Evolutionary conservation across 169 alveolate genomes (phyloP).

Genomic region (Plasmodium sp.): DNA sequence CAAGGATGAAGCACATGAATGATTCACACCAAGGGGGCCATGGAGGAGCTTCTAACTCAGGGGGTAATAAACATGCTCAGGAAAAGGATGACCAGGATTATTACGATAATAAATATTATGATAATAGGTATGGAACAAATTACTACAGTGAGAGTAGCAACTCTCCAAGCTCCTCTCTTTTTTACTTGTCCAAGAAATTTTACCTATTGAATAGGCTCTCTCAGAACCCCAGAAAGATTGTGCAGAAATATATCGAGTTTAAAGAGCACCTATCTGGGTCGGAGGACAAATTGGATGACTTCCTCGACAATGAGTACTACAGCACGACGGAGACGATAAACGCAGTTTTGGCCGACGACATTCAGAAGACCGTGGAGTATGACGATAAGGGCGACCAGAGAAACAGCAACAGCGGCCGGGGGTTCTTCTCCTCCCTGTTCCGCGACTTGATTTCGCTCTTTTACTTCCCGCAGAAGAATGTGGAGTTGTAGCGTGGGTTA

Average conservation of each 20-base stretch:
- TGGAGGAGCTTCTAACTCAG: background rate
- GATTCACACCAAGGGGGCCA: background rate
- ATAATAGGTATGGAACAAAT: background rate
- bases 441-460: slow-evolving; percentile 13
- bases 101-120: background rate
- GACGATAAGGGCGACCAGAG: background rate
- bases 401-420: slow-evolving; percentile 7
- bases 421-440: slow-evolving; percentile 26
- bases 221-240: slow-evolving; percentile 15
- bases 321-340: slow-evolving; percentile 10
- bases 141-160: background rate
- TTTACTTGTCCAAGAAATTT: slow-evolving; percentile 4
- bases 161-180: background rate
- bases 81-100: background rate
- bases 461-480: slow-evolving; percentile 33
- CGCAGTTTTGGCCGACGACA: slow-evolving; percentile 2
- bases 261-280: slow-evolving; percentile 24
- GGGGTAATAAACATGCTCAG: background rate
- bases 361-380: slow-evolving; percentile 11
- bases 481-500: slow-evolving; percentile 5
- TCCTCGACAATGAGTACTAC: slow-evolving; percentile 37
- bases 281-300: background rate
- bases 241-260: slow-evolving; percentile 52
- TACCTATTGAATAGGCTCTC: slow-evolving; percentile 24
- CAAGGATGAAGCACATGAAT: background rate